A percentile compares a stretch with the other conserved stretches of the same genome.
Conservation (phyloP, 2,329 filamentous ascomycete genomes). For the Diplodia scrobiculata region DNA sequence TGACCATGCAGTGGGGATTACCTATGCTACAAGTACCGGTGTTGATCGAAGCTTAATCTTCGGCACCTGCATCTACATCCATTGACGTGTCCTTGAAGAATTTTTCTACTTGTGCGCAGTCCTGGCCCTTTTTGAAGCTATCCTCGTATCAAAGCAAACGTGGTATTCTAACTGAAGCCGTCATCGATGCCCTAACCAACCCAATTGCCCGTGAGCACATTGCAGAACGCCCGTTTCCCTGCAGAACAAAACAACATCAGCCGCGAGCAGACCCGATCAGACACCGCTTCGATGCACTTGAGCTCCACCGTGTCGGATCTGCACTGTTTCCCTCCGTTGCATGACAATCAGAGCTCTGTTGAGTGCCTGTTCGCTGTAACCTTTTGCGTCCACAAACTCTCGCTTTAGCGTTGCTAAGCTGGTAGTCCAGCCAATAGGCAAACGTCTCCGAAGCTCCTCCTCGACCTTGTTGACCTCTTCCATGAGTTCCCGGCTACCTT, state of each 20-base stretch:
- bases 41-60: slow-evolving; percentile 24
- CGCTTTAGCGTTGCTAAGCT: slow-evolving; percentile 80
- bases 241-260: background rate
- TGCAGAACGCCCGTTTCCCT: background rate
- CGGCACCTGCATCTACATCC: slow-evolving; percentile 10
- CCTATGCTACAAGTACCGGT: slow-evolving; percentile 9
- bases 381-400: slow-evolving; percentile 90
- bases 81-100: slow-evolving; percentile 20
- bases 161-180: slow-evolving; percentile 21
- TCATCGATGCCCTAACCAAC: slow-evolving; percentile 7
- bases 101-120: slow-evolving; percentile 13
- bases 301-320: slow-evolving; percentile 74
- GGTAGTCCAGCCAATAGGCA: slow-evolving; percentile 95
- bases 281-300: slow-evolving; percentile 75
- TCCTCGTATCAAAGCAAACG: slow-evolving; percentile 19
- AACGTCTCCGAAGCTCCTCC: slow-evolving; percentile 78
- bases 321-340: slow-evolving; percentile 82
- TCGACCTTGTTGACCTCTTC: slow-evolving; percentile 87
- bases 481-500: slow-evolving; percentile 81
- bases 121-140: background rate
- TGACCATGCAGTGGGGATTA: background rate
- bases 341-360: slow-evolving; percentile 83
- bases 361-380: slow-evolving; percentile 83
- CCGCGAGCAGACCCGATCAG: slow-evolving; percentile 40
- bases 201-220: background rate